Conservation (phyloP, 805 yeast species). For the Clavispora asparagi region DNA sequence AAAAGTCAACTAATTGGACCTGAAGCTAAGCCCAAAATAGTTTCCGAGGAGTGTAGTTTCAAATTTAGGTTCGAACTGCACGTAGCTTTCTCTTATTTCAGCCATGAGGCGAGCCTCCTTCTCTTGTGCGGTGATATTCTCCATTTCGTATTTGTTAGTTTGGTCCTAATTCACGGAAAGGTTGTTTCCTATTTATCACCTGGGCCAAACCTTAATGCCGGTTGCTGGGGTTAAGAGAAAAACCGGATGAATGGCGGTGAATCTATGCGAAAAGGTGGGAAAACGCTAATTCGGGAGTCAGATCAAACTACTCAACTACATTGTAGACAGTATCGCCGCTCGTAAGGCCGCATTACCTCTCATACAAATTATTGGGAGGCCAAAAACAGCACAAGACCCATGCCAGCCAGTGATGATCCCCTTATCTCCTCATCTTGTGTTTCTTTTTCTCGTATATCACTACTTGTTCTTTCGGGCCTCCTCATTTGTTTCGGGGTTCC, state of each 20-base stretch:
- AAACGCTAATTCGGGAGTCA: background rate
- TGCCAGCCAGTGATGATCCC: background rate
- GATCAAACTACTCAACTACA: background rate
- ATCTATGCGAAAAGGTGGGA: background rate
- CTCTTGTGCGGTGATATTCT: slow-evolving; percentile 28
- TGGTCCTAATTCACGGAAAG: background rate
- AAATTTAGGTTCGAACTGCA: slow-evolving; percentile 35
- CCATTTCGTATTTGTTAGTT: slow-evolving; percentile 4
- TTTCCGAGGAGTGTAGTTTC: slow-evolving; percentile 39
- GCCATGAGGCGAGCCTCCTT: slow-evolving; percentile 43
- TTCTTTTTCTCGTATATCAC: too few species aligned
- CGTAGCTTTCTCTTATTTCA: slow-evolving; percentile 32
- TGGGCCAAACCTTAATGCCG: background rate
- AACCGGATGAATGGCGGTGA: background rate
- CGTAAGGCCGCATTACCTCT: background rate
- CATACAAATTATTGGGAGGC: background rate
- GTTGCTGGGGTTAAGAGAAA: background rate
- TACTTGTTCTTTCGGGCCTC: too few species aligned
- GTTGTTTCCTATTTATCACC: background rate
- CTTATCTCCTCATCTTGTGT: background rate
- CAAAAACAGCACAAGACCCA: background rate
- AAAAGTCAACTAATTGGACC: slow-evolving; percentile 3
- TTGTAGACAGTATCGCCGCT: background rate
- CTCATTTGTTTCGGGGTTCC: too few species aligned
- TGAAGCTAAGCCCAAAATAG: slow-evolving; percentile 27